Evolutionary conservation across 1,284 basidiomycete species (phyloP), one percentile per base, ranked within the genome.

Genomic region (Rhodotorula sp.): DNA sequence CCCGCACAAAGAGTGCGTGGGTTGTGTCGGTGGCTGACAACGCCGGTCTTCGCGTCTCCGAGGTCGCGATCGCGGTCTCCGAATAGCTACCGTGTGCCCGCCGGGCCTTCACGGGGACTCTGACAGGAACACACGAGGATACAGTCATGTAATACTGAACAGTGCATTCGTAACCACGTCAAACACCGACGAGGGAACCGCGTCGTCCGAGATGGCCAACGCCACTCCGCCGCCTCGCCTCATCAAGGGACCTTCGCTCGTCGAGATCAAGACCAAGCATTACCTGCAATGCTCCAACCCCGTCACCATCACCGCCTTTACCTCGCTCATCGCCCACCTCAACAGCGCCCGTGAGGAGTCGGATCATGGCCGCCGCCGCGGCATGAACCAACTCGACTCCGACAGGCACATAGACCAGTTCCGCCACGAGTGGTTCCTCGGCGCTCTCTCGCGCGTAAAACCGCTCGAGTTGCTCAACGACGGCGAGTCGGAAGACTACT

Each of bases 331-430:
- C 37, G 60, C 68, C 49, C 60, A 67, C 29, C 56, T 72, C 26
- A 72, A 64, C 29, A 37, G 57, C 17, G 18, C 54, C 24, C 30
- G 44, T 17, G 64, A 58, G 53, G 22, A 37, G 10, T 12, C 6
- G 7, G 37, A 42, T 12, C 37, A 14, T 17, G 60, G 58, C 58
- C n/a, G 26, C 58, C n/a, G 26, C 24, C 51, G 57, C 10, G 45
- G 8, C 18, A 60, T 46, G 4, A 49, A 29, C 24, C 63, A 65
- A 30, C 6, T 17, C 14, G 33, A 46, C n/a, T 24, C 61, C 8
- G 24, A 69, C 17, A 66, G 65, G 37, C 60, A 60, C 33, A 65
- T 70, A 46, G 68, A 67, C n/a, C 22, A 37, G 45, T 72, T 72
- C 57, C 48, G 71, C 20, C 8, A 51, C 8, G 65, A 67, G 15